phyloP scores from a whole-genome alignment of 208 protist genomes.

The Acanthamoeba rhysodes region DNA sequence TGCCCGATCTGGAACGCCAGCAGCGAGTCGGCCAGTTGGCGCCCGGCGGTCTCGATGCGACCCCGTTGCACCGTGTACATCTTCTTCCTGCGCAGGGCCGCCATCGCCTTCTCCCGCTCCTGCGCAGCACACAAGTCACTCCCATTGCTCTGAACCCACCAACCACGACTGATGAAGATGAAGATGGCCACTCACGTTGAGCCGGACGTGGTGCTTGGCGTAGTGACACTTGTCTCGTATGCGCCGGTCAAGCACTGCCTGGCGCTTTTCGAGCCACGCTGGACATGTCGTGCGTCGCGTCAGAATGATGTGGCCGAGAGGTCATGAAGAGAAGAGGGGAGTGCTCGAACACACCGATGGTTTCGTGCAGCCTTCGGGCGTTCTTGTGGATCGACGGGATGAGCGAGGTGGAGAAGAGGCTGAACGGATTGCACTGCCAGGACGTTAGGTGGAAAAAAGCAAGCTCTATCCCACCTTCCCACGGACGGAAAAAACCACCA shows the following conservation, averaged over 20 bases:
- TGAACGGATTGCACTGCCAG: background rate
- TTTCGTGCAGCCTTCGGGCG: background rate
- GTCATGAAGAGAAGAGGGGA: background rate
- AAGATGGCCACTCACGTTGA: too few species aligned
- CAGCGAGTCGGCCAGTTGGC: background rate
- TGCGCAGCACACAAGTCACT: background rate
- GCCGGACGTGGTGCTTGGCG: background rate
- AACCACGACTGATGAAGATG: too few species aligned
- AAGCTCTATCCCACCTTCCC: too few species aligned
- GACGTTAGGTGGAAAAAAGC: too few species aligned
- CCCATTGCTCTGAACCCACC: background rate
- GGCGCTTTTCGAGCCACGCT: conserved; percentile 23
- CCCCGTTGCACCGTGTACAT: background rate
- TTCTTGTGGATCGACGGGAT: conserved; percentile 15
- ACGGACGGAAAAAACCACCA: too few species aligned
- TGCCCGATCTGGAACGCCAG: background rate
- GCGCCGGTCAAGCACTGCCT: background rate
- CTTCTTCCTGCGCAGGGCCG: background rate
- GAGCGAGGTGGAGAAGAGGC: conserved; percentile 4
- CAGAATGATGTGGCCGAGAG: background rate
- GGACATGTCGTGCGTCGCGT: background rate
- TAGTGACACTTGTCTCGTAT: background rate
- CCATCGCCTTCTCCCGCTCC: conserved; percentile 6
- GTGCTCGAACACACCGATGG: background rate
- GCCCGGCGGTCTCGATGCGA: background rate